Evolutionary conservation across 2,329 filamentous ascomycete species (phyloP).

Genomic region (Dryadomyces quercivorus): DNA sequence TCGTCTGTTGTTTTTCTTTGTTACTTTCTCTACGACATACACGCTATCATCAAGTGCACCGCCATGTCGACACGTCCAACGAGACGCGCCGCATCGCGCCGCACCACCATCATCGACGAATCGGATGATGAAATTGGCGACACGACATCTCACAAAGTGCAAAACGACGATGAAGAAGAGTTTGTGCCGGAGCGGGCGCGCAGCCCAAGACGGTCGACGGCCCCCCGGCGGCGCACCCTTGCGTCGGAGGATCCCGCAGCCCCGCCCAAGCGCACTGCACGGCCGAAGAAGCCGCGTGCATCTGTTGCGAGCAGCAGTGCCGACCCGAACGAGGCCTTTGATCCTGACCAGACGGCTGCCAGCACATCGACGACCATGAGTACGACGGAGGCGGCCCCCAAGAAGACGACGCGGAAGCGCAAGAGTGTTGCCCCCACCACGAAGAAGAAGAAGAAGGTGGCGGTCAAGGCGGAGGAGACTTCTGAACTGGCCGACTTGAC

Average conservation of each 20-base stretch:
- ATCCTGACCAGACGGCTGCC: constrained; percentile 27
- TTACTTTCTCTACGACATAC: not conserved
- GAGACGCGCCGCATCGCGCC: constrained; percentile 44
- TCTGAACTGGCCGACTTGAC: constrained; percentile 20
- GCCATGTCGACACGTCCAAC: constrained; percentile 30
- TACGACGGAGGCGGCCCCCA: constrained; percentile 5
- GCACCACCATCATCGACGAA: constrained; percentile 58
- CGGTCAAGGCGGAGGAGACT: constrained; percentile 35
- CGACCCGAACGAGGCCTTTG: constrained; percentile 49
- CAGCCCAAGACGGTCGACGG: constrained; percentile 27
- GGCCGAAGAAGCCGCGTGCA: constrained; percentile 29
- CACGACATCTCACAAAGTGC: constrained; percentile 25
- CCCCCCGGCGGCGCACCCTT: constrained; percentile 26
- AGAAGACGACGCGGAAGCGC: constrained; percentile 25
- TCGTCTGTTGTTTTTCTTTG: not conserved
- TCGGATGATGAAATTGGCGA: constrained; percentile 63
- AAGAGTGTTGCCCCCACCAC: constrained; percentile 42
- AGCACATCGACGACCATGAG: constrained; percentile 16
- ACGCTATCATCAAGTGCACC: not conserved
- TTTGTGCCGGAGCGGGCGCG: constrained; percentile 61
- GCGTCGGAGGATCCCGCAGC: constrained; percentile 24
- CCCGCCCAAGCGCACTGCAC: constrained; percentile 20
- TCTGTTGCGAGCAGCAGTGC: constrained; percentile 26
- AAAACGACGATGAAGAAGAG: constrained; percentile 59
- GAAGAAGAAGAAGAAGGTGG: constrained; percentile 19